phyloP scores from a whole-genome alignment of 140 eudicot species.

The Stevia rebaudiana region DNA sequence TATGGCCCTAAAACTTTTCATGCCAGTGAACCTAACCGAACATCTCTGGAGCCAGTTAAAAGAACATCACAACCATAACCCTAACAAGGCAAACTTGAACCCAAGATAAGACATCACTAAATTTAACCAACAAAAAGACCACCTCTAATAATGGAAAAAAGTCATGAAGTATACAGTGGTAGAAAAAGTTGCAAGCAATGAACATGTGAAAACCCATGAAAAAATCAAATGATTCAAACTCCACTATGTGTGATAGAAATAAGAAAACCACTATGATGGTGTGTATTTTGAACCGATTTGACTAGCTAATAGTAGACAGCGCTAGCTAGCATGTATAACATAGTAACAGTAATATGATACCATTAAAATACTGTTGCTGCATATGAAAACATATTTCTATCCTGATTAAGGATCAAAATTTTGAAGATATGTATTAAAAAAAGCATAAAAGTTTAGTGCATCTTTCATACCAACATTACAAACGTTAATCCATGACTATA shows the following conservation, averaged over 20 bases:
- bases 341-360: neutral
- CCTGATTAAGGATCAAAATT: no score
- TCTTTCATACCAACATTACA: no score
- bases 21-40: no score
- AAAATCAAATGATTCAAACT: neutral
- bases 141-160: slow-evolving; percentile 7
- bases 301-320: neutral
- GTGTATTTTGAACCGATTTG: slow-evolving; percentile 1
- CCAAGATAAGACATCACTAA: slow-evolving; percentile 9
- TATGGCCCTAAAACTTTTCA: no score
- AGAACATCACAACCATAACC: neutral
- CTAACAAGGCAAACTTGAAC: neutral
- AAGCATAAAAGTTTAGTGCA: no score
- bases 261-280: neutral
- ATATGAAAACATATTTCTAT: neutral
- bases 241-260: slow-evolving; percentile 5
- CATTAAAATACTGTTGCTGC: neutral
- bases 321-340: neutral
- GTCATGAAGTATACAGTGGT: neutral
- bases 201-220: slow-evolving; percentile 6
- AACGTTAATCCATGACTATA: no score
- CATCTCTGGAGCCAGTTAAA: neutral
- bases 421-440: no score
- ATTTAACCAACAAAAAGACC: slow-evolving; percentile 2
- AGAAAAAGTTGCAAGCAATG: slow-evolving; percentile 3